Percentiles rank a stretch among this genome's conserved stretches.
Conservation (phyloP, 2,329 filamentous ascomycete species). For the Diaporthe eres region DNA sequence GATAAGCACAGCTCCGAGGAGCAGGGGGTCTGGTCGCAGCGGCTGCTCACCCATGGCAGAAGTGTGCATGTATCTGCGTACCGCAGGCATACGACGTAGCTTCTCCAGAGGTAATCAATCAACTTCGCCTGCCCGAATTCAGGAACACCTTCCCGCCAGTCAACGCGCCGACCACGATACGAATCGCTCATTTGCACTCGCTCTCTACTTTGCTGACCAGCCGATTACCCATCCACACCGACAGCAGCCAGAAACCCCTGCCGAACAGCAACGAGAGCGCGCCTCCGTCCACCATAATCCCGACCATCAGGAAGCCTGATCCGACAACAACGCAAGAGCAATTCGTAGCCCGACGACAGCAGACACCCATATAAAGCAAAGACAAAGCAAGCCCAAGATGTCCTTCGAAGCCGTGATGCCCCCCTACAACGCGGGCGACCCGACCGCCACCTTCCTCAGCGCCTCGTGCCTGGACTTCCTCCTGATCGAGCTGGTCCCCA, state of each 20-base stretch:
- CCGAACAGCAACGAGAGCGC: neutral
- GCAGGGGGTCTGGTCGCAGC: conserved; percentile 33
- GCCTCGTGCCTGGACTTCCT: conserved; percentile 93
- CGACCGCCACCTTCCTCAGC: conserved; percentile 81
- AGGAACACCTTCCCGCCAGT: neutral
- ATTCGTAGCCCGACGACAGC: neutral
- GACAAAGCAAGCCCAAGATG: conserved; percentile 61
- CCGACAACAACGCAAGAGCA: neutral
- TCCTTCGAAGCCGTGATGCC: conserved; percentile 80
- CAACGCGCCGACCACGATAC: neutral
- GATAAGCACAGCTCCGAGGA: conserved; percentile 24
- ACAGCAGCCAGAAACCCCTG: neutral
- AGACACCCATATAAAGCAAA: neutral
- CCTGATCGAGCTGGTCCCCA: conserved; percentile 95
- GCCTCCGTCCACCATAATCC: neutral
- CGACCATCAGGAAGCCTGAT: neutral
- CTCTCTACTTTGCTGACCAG: neutral
- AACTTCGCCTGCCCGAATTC: neutral
- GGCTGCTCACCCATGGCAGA: neutral
- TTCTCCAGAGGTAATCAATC: neutral
- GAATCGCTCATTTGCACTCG: neutral
- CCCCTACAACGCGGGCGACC: conserved; percentile 80
- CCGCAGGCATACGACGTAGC: conserved; percentile 18
- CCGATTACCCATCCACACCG: neutral
- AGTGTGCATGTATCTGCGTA: neutral